A percentile compares a stretch with the other conserved stretches of the same genome.
Evolutionary conservation across 164 flowering plant species (phyloP).

Genomic region (Vitis vinifera): ASM3070453v1 NC_081809.1:21047501-21048000

Average conservation of each 20-base stretch:
- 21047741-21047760: too few species aligned
- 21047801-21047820: background rate
- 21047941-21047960: slow-evolving; percentile 97
- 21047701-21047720: too few species aligned
- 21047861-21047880: slow-evolving; percentile 76
- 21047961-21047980: slow-evolving; percentile 94
- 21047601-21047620: background rate
- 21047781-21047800: background rate
- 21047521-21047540: background rate
- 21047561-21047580: too few species aligned
- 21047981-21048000: slow-evolving; percentile 93
- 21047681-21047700: too few species aligned
- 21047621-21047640: background rate
- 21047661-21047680: background rate
- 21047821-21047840: slow-evolving; percentile 31
- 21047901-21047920: slow-evolving; percentile 83
- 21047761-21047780: background rate
- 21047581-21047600: background rate
- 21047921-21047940: slow-evolving; percentile 90
- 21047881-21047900: slow-evolving; percentile 79
- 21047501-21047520: background rate
- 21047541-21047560: too few species aligned
- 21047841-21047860: slow-evolving; percentile 77
- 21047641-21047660: background rate
- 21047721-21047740: too few species aligned